A percentile compares a stretch with the other conserved stretches of the same genome.
Conservation (phyloP, 208 protist genomes). For the Acanthamoeba quina region DNA sequence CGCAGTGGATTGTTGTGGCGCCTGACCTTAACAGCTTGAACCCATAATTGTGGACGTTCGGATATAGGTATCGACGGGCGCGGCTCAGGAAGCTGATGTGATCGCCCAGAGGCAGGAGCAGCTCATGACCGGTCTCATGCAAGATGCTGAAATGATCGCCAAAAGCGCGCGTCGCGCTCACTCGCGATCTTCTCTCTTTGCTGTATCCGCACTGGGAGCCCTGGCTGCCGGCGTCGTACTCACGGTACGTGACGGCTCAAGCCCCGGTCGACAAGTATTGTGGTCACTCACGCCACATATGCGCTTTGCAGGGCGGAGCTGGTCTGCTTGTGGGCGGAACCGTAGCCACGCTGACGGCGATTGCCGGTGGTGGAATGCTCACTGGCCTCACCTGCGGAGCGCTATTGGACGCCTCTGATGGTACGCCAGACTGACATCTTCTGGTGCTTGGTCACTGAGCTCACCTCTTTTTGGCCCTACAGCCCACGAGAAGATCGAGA, state of each 20-base stretch:
- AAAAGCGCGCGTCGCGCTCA: slow-evolving; percentile 14
- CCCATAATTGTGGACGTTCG: no score
- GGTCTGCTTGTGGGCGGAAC: slow-evolving; percentile 33
- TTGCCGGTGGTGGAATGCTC: slow-evolving; percentile 31
- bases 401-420: slow-evolving; percentile 37
- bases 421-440: not conserved
- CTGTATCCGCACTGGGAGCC: not conserved
- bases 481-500: slow-evolving; percentile 57
- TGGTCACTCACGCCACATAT: not conserved
- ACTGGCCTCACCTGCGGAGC: slow-evolving; percentile 30
- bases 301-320: not conserved
- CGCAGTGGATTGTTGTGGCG: no score
- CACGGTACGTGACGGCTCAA: not conserved
- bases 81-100: not conserved
- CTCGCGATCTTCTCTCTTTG: slow-evolving; percentile 10
- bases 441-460: not conserved
- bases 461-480: not conserved
- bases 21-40: no score
- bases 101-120: slow-evolving; percentile 51
- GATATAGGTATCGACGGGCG: not conserved
- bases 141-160: not conserved
- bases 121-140: not conserved
- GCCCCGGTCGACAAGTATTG: not conserved
- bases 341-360: slow-evolving; percentile 1
- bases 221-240: slow-evolving; percentile 18